Conservation (phyloP, 2,329 filamentous ascomycete genomes). For the Knoxdaviesia capensis region DNA sequence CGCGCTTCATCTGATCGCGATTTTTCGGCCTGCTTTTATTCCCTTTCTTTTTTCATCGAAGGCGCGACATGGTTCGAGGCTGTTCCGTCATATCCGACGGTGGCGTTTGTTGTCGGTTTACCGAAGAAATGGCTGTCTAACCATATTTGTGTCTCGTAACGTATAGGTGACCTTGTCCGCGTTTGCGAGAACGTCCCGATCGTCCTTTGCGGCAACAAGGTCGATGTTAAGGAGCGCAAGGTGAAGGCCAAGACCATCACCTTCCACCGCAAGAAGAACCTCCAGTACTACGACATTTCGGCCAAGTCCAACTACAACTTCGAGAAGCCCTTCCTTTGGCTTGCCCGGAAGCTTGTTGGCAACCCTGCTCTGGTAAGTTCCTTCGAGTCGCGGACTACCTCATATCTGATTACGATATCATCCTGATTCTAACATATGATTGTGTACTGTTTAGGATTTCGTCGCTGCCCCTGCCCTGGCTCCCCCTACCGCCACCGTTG, state of each 20-base stretch:
- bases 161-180: slow-evolving; percentile 80
- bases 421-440: background rate
- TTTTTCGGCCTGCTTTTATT: background rate
- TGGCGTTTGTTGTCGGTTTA: no score
- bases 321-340: slow-evolving; percentile 99
- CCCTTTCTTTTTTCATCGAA: background rate
- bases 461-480: slow-evolving; percentile 89
- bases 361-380: slow-evolving; percentile 61
- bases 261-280: slow-evolving; percentile 99
- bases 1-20: no score
- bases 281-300: slow-evolving; percentile 99
- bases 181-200: slow-evolving; percentile 99
- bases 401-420: background rate
- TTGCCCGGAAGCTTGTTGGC: slow-evolving; percentile 93
- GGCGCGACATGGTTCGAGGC: no score
- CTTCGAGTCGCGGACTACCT: background rate
- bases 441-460: slow-evolving; percentile 48
- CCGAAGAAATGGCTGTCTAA: no score
- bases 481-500: slow-evolving; percentile 78
- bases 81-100: no score
- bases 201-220: slow-evolving; percentile 97
- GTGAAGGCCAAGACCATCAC: slow-evolving; percentile 99
- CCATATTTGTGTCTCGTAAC: background rate
- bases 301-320: slow-evolving; percentile 99
- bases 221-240: slow-evolving; percentile 99